Evolutionary conservation across 148 eudicot genomes (phyloP), one percentile per base, ranked within the genome.

Genomic region (Chenopodium quinoa): DNA sequence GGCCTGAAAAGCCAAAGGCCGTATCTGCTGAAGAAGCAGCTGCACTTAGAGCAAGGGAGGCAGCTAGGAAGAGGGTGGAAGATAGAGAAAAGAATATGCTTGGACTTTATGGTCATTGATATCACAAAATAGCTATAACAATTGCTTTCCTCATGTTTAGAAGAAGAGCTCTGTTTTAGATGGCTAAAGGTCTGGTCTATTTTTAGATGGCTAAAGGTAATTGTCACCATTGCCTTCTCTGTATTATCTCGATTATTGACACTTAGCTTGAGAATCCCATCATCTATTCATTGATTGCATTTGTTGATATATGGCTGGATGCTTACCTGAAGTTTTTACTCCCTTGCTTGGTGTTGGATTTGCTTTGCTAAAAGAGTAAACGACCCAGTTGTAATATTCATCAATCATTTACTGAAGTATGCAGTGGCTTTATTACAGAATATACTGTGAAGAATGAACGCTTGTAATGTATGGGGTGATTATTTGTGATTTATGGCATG

Each of bases 1-100:
- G 93, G 78, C 77, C 79, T 60, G 90, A 84, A 50, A 80, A 77
- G 48, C 69, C 83, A 27, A 88, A 85, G 81, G 76, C 83, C 7
- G 69, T 83, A 13, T 76, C 90, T 25, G 82, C 80, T 50, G 86
- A 81, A 88, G 98, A 96, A 89, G 86, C 88, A 23, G 95, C 97
- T 73, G 99, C 99, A 17, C 88, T 89, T 60, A 93, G 93, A 88
- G 97, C 97, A 40, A 91, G 99, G 88, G 99, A 93, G 82, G 99
- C 99, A 68, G 99, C 99, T 75, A 89, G 93, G 78, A 93, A 91
- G 81, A 90, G 99, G 89, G 94, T 96, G 32, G 95, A 89, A 83
- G 93, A 90, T 25, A 83, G 90, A 88, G 79, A 92, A 92, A 86
- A 92, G 82, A 82, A 87, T 40, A 86, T 89, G 86, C 94, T 96